A percentile compares a stretch with the other conserved stretches of the same genome.
phyloP scores from a whole-genome alignment of 116 monocot species.

The Dioscorea cayenensis region DNA sequence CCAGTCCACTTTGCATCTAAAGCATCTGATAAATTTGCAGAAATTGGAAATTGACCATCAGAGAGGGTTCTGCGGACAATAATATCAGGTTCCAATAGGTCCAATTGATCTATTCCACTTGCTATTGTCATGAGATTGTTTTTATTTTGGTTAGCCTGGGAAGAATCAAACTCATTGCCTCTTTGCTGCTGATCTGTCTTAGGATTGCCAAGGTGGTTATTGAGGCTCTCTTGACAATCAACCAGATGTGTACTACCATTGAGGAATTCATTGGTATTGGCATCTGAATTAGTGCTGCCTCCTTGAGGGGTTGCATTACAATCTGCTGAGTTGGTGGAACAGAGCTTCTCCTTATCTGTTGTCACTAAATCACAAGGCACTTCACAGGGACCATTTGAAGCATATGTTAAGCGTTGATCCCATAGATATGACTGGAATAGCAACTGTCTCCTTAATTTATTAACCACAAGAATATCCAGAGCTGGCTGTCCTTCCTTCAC shows the following conservation, averaged over 20 bases:
- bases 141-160: constrained; percentile 14
- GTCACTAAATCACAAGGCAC: constrained; percentile 19
- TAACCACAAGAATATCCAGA: constrained; percentile 78
- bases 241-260: constrained; percentile 19
- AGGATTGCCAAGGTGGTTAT: constrained; percentile 1
- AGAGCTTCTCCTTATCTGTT: constrained; percentile 18
- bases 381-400: constrained; percentile 36
- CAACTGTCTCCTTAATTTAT: constrained; percentile 63
- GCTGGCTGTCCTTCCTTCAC: constrained; percentile 37
- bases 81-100: constrained; percentile 27
- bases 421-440: constrained; percentile 80
- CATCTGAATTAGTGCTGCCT: constrained; percentile 10
- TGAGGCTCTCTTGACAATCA: constrained; percentile 10
- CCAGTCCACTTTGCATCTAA: constrained; percentile 79
- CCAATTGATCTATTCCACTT: constrained; percentile 27
- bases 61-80: constrained; percentile 46
- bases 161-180: constrained; percentile 15
- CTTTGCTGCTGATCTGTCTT: constrained; percentile 3
- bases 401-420: constrained; percentile 68
- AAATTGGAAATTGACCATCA: constrained; percentile 54
- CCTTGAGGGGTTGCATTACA: constrained; percentile 9
- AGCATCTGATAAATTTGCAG: constrained; percentile 53
- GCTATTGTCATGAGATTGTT: constrained; percentile 20
- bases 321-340: constrained; percentile 24
- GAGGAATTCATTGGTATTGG: constrained; percentile 20